Evolutionary conservation across 768 basidiomycete species (phyloP), one percentile per base, ranked within the genome.

Genomic region (Gelatoporia subvermispora): DNA sequence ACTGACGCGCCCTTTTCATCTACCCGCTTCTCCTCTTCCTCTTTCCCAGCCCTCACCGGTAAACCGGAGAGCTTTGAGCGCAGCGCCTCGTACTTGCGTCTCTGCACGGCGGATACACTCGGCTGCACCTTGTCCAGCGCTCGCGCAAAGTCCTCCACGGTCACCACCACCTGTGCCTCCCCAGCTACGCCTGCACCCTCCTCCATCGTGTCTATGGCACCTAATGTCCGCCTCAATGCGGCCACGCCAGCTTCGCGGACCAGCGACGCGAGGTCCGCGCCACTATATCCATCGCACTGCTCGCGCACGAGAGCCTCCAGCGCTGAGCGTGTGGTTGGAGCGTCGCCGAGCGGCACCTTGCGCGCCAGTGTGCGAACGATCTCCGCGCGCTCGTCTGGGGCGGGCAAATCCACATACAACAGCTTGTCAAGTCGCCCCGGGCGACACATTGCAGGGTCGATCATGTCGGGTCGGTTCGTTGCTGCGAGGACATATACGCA

Each of bases 381-480:
- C 64, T 96, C 93, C 5, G 75, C 79, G 18, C 93, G 82, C 65
- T 94, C 94, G 23, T 68, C 61, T 0, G 82, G 54, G 0, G 74
- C 69, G 18, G 93, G 94, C 0, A 95, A 74, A 66, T 95, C 93
- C 58, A 96, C 92, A 59, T 93, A 97, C 37, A 96, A 75, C 4
- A 95, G 76, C 65, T 96, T 96, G 70, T 96, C 94, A 10, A 97
- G 77, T 9, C 94, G 80, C 0, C 94, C 93, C 0, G 94, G 94
- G n/a, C 93, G 87, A 45, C 92, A 90, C 93, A 95, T 94, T 7
- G 94, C 93, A 1, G 93, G 94, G 61, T 97, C 93, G 51, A 96
- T 93, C 84, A 95, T 95, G 69, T 97, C 93, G 1, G 93, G 93
- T 11, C 93, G 76, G 66, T 95, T 97, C 24, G 93, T 96, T 8